A percentile compares a stretch with the other conserved stretches of the same genome.
These are phyloP conservation scores for Endocladia muricata DNA, from an alignment of 31 red algal species.

Conservation along the genomic window DNA sequence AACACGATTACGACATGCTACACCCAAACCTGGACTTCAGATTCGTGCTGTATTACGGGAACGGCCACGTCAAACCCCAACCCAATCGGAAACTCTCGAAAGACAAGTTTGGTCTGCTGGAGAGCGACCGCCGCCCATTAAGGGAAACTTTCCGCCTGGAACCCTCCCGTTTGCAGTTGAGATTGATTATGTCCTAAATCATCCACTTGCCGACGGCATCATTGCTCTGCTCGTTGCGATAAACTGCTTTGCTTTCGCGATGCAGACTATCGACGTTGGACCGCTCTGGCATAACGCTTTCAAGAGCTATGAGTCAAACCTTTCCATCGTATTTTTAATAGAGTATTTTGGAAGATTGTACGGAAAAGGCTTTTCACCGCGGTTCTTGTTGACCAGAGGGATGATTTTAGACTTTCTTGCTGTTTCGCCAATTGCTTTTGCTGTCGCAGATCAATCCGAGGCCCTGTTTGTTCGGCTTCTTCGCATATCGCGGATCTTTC, in stretches of 20 bases:
- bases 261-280: slow-evolving; percentile 53
- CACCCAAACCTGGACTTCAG: no score
- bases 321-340: slow-evolving; percentile 56
- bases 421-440: slow-evolving; percentile 59
- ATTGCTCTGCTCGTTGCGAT: slow-evolving; percentile 39
- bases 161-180: slow-evolving; percentile 48
- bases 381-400: slow-evolving; percentile 45
- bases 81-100: no score
- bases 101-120: slow-evolving; percentile 21
- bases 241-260: slow-evolving; percentile 60
- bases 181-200: slow-evolving; percentile 63
- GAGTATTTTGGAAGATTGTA: slow-evolving; percentile 81
- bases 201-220: slow-evolving; percentile 46
- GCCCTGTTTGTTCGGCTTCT: slow-evolving; percentile 56
- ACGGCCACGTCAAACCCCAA: no score
- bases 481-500: slow-evolving; percentile 53
- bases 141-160: slow-evolving; percentile 35
- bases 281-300: slow-evolving; percentile 34
- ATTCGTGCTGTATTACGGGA: no score
- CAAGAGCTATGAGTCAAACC: slow-evolving; percentile 40
- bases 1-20: no score
- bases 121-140: slow-evolving; percentile 12
- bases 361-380: slow-evolving; percentile 58
- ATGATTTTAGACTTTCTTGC: slow-evolving; percentile 77
- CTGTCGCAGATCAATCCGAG: slow-evolving; percentile 54